Evolutionary conservation across 495 filamentous ascomycete species (phyloP).

Genomic region (Darksidea phi): DNA sequence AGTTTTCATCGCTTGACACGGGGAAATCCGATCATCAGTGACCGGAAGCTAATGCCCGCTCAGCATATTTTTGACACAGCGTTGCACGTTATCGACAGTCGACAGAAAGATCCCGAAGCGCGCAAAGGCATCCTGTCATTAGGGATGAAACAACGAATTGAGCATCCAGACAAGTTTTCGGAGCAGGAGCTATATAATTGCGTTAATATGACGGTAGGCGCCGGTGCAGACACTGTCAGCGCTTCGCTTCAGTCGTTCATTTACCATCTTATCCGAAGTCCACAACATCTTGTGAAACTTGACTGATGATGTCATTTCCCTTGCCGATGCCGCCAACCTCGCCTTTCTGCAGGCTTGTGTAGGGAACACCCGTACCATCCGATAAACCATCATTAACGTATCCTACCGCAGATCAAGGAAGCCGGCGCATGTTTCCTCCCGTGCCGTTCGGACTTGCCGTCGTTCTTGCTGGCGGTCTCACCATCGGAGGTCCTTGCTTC

Average conservation of each 20-base stretch:
- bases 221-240: conserved; percentile 50
- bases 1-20: conserved; percentile 46
- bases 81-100: conserved; percentile 44
- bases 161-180: conserved; percentile 46
- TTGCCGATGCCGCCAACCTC: conserved; percentile 39
- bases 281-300: conserved; percentile 43
- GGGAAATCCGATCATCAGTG: conserved; percentile 47
- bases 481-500: conserved; percentile 11
- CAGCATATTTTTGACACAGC: conserved; percentile 49
- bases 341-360: conserved; percentile 46
- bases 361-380: too few relatives aligned
- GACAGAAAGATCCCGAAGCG: conserved; percentile 43
- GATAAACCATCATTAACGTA: too few relatives aligned
- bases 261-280: conserved; percentile 43
- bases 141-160: conserved; percentile 45
- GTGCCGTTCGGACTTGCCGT: conserved; percentile 39
- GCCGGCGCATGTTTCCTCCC: conserved; percentile 50
- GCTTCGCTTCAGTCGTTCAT: conserved; percentile 45
- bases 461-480: conserved; percentile 35
- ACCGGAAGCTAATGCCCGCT: conserved; percentile 45
- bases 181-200: conserved; percentile 46
- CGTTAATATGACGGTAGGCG: conserved; percentile 46
- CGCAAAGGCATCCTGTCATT: conserved; percentile 50
- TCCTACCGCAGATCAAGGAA: conserved; percentile 48
- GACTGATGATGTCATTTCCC: conserved; percentile 30